Conservation (phyloP, 73 alveolate genomes). For the Paramecium primaurelia region DNA sequence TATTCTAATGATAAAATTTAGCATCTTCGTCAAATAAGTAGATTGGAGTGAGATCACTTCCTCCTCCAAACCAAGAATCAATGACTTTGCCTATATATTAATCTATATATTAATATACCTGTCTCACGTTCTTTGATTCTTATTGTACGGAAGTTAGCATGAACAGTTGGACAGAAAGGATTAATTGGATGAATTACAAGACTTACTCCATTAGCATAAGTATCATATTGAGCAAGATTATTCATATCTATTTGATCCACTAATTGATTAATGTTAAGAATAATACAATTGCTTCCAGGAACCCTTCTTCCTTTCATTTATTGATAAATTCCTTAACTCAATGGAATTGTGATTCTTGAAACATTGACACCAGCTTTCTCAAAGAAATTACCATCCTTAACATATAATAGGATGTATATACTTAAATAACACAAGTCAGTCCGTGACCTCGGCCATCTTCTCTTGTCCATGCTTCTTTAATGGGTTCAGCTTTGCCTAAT, state of each 20-base stretch:
- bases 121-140: conserved; percentile 66
- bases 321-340: conserved; percentile 57
- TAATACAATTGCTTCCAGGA: conserved; percentile 18
- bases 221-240: not conserved
- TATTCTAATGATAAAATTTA: conserved; percentile 64
- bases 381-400: conserved; percentile 65
- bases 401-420: not conserved
- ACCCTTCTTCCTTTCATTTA: conserved; percentile 64
- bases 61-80: conserved; percentile 90
- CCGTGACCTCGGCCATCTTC: conserved; percentile 63
- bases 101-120: not conserved
- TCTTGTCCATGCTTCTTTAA: conserved; percentile 52
- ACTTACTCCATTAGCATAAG: conserved; percentile 78
- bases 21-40: conserved; percentile 73
- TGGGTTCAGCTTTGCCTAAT: conserved; percentile 42
- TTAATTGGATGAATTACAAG: conserved; percentile 83
- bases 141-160: conserved; percentile 78
- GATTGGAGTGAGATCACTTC: conserved; percentile 87
- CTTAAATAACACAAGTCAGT: conserved; percentile 57
- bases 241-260: conserved; percentile 26
- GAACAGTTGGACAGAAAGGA: conserved; percentile 86
- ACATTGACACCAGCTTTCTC: conserved; percentile 75
- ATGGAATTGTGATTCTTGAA: conserved; percentile 63
- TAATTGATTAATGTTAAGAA: not conserved
- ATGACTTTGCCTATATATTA: not conserved